Base-by-base conservation (phyloP, 2,329 filamentous ascomycete genomes). In the Hymenoscyphus fraxineus region DNA sequence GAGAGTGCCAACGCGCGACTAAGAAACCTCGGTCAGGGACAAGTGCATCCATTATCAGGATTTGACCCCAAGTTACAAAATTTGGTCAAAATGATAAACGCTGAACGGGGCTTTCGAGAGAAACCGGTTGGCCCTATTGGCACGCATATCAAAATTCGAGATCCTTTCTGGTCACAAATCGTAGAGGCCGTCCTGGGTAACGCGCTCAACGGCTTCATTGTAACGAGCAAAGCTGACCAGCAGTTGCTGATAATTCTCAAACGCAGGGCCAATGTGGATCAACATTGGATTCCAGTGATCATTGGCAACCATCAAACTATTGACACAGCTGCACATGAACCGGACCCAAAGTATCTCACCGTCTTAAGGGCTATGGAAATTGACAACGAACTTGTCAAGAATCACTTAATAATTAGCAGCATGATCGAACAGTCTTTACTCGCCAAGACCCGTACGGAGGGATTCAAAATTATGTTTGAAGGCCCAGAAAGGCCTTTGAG, bases 101-200 rank as follows among this genome's bases (percentile, higher is more conserved):
- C 80, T n/a, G 91, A 96, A 64, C 76, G 68, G 2, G 81, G 87
- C 0, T 98, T 96, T 73, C 79, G 81, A 31, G 79, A 84, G 55
- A 88, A 84, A 67, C 95, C 95, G 1, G 81, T 98, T 40, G 95
- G 95, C 0, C 95, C 95, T 0, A 80, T 98, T 15, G 95, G 93
- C 38, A 80, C 87, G 31, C 85, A 95, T 72, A 83, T 99, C 60
- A 88, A 87, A 69, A 80, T 99, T 31, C 79, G 87, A 41, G 88
- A 94, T 69, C 89, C 91, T 0, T 83, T 91, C 70, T 99, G 95
- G 95, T 90, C 89, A 1, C 84, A 85, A 0, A 87, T 96, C 55
- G 77, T 99, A 15, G 95, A 99, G 74, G 89, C 84, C 67, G 85
- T 85, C 1, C 83, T 97, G 57, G 91, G 91, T n/a, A 77, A 76